These are phyloP conservation scores for Neofusicoccum ribis DNA, from an alignment of 2,329 filamentous ascomycete species.

Conservation along the genomic window DNA sequence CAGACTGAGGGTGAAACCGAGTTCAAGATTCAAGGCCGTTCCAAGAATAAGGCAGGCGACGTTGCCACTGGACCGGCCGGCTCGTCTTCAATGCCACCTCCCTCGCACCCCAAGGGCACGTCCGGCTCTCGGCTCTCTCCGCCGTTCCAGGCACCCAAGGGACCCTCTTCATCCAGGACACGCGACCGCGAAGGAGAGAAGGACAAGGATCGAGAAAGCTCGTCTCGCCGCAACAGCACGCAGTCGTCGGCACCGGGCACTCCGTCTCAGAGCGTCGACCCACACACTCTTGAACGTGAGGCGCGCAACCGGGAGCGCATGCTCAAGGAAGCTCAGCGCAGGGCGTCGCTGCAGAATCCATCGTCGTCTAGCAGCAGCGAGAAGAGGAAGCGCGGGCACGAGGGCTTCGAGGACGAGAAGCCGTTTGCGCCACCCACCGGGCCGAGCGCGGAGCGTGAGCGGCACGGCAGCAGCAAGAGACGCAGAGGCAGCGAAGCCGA, in stretches of 20 bases:
- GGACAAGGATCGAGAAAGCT: neutral
- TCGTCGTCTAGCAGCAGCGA: constrained; percentile 40
- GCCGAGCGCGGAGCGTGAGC: constrained; percentile 47
- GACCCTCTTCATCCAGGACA: constrained; percentile 25
- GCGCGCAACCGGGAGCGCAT: constrained; percentile 65
- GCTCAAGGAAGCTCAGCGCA: constrained; percentile 67
- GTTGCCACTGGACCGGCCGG: constrained; percentile 19
- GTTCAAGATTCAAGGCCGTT: constrained; percentile 50
- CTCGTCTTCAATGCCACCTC: constrained; percentile 34
- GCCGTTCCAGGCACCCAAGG: constrained; percentile 36
- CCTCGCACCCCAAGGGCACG: constrained; percentile 34
- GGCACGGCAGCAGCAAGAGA: constrained; percentile 25
- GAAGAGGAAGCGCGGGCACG: constrained; percentile 46
- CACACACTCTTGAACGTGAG: constrained; percentile 71
- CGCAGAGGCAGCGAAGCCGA: constrained; percentile 27
- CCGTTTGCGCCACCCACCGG: constrained; percentile 44
- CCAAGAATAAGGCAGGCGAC: constrained; percentile 29
- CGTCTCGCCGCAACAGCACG: neutral
- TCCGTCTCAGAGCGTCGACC: constrained; percentile 42
- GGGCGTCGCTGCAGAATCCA: constrained; percentile 24
- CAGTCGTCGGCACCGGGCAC: constrained; percentile 8
- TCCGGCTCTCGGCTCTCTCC: neutral
- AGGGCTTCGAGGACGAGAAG: constrained; percentile 36
- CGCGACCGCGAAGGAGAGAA: constrained; percentile 6
- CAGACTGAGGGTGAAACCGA: constrained; percentile 45